These are phyloP conservation scores for Oryza coarctata DNA, from an alignment of 176 grass and related monocot genomes.

Conservation along the genomic window DNA sequence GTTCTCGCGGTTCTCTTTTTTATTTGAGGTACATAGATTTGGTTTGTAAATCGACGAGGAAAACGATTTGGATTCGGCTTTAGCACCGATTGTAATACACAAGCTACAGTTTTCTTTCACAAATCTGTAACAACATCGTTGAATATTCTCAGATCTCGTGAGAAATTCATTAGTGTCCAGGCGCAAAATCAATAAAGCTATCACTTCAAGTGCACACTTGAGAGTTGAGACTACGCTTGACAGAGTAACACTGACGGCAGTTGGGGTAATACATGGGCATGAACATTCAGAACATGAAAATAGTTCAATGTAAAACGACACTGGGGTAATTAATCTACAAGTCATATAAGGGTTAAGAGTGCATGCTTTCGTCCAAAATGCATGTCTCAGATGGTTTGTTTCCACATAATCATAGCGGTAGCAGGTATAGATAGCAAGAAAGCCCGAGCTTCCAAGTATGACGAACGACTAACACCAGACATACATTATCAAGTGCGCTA, in stretches of 20 bases:
- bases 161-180: background rate
- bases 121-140: background rate
- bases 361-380: slow-evolving; percentile 40
- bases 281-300: background rate
- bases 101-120: background rate
- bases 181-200: background rate
- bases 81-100: slow-evolving; percentile 15
- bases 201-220: background rate
- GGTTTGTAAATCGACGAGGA: background rate
- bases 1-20: background rate
- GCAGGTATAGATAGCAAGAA: slow-evolving; percentile 25
- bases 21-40: background rate
- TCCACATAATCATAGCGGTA: slow-evolving; percentile 13
- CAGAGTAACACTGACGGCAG: background rate
- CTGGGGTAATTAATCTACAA: slow-evolving; percentile 29
- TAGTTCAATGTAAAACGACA: slow-evolving; percentile 22
- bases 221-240: background rate
- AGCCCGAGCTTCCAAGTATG: slow-evolving; percentile 18
- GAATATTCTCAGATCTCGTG: background rate
- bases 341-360: background rate
- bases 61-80: background rate
- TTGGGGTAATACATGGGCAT: background rate
- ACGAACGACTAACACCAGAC: slow-evolving; percentile 3
- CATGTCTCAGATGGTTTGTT: background rate
- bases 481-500: slow-evolving; percentile 6